Base-by-base conservation (phyloP, 2,329 filamentous ascomycete species). In the Cladosporium velox region DNA sequence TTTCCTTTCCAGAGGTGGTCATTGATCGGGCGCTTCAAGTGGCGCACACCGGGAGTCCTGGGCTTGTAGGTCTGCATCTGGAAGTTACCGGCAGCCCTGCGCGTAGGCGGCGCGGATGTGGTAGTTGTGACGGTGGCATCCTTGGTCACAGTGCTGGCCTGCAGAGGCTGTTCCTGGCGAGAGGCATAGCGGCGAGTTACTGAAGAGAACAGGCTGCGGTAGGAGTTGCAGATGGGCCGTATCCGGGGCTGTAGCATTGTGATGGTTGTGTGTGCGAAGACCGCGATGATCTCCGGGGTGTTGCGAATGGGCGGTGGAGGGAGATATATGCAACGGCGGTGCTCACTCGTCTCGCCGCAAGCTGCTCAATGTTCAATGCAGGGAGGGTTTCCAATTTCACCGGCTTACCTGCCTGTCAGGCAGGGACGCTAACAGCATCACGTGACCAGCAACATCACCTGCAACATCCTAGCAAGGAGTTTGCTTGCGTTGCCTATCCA, bases 1-100 rank as follows among this genome's bases (percentile, higher is more conserved):
- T 93, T 86, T 66, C 95, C 95, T 80, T 96, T 97, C 92, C 92
- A 98, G 55, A 99, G 83, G 79, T 99, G 95, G 75, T 97, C 93
- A 80, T 98, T 98, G 80, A 97, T 90, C 15, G 95, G 93, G 52
- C 95, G 88, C 78, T 90, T 91, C 70, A 99, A 83, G 86, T 99
- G 95, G 74, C 95, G 89, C 67, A 96, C 80, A 85, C 95, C 95
- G 14, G 94, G 94, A 0, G 95, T 97, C 73, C 92, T 89, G 41
- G 95, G 95, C 78, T 91, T 98, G 80, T 97, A 99, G 64, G 91
- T 95, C 73, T 92, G 89, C 78, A 98, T 77, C 35, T 80, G 77
- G 67, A 82, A 79, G 68, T 77, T 70, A 11, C 65, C 59, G 11
- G 58, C 28, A 12, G 18, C 59, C 57, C 49, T 72, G 77, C 74